These are phyloP conservation scores for Capsicum rhomboideum DNA, from an alignment of 257 asterid species.

Conservation along the genomic window DNA sequence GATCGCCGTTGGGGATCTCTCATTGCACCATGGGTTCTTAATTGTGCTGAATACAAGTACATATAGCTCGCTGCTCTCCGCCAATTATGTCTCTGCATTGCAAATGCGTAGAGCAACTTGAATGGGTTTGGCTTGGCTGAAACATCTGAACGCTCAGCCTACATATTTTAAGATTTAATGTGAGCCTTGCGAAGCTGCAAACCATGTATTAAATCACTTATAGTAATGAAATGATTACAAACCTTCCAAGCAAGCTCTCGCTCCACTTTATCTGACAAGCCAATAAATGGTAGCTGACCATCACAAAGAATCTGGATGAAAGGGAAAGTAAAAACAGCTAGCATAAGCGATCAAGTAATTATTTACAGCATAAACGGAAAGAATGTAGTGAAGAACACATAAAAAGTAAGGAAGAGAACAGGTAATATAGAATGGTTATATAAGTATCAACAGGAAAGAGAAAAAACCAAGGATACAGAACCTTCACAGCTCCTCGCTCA, in stretches of 20 bases:
- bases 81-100: conserved; percentile 91
- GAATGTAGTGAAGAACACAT: neutral
- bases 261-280: conserved; percentile 82
- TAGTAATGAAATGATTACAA: conserved; percentile 9
- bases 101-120: conserved; percentile 83
- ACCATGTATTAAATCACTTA: neutral
- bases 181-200: conserved; percentile 4
- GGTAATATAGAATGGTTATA: neutral
- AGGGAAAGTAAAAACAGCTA: conserved; percentile 4
- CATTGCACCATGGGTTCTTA: conserved; percentile 53
- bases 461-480: conserved; percentile 15
- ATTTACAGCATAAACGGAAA: conserved; percentile 4
- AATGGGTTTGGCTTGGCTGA: conserved; percentile 78
- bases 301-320: conserved; percentile 74
- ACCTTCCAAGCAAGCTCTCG: conserved; percentile 98
- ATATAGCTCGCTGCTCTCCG: conserved; percentile 85
- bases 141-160: conserved; percentile 94
- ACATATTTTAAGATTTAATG: conserved; percentile 13
- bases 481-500: conserved; percentile 91
- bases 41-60: conserved; percentile 53
- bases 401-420: neutral
- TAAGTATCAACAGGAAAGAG: conserved; percentile 1
- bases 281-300: conserved; percentile 90
- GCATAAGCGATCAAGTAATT: neutral
- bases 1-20: conserved; percentile 63